Conservation (phyloP, 2,329 filamentous ascomycete genomes). For the Ophiostoma populinum region DNA sequence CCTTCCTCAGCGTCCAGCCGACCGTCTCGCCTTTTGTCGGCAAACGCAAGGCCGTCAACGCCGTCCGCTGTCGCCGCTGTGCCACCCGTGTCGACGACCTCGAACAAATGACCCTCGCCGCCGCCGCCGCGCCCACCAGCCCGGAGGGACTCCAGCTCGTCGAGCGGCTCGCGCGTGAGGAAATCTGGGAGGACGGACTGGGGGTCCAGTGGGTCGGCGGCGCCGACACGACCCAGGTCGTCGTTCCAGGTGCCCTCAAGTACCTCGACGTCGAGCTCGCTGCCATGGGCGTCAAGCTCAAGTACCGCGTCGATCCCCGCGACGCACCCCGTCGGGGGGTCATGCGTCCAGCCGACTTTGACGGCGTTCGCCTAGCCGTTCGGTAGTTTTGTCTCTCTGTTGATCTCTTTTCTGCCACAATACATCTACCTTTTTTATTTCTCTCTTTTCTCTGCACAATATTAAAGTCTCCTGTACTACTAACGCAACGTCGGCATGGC, state of each 20-base stretch:
- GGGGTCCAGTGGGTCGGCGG: slow-evolving; percentile 75
- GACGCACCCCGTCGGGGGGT: slow-evolving; percentile 43
- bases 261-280: slow-evolving; percentile 90
- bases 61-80: slow-evolving; percentile 66
- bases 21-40: slow-evolving; percentile 49
- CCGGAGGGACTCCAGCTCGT: slow-evolving; percentile 1
- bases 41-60: slow-evolving; percentile 48
- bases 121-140: slow-evolving; percentile 30
- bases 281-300: slow-evolving; percentile 91
- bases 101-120: slow-evolving; percentile 33
- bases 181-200: slow-evolving; percentile 85
- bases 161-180: slow-evolving; percentile 9
- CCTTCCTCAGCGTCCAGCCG: slow-evolving; percentile 75
- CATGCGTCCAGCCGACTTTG: slow-evolving; percentile 20
- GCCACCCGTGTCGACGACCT: slow-evolving; percentile 43
- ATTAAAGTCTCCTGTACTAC: slow-evolving; percentile 1
- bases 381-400: neutral
- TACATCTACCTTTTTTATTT: neutral
- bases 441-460: neutral
- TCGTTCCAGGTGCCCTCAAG: slow-evolving; percentile 80
- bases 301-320: slow-evolving; percentile 51
- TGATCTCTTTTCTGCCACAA: neutral
- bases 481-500: slow-evolving; percentile 51
- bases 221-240: slow-evolving; percentile 77
- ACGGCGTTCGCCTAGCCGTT: slow-evolving; percentile 2